Percentiles rank a stretch among this genome's conserved stretches.
Evolutionary conservation across 75 land plant genomes (phyloP).

Genomic region (Chamaecyparis obtusa): DNA sequence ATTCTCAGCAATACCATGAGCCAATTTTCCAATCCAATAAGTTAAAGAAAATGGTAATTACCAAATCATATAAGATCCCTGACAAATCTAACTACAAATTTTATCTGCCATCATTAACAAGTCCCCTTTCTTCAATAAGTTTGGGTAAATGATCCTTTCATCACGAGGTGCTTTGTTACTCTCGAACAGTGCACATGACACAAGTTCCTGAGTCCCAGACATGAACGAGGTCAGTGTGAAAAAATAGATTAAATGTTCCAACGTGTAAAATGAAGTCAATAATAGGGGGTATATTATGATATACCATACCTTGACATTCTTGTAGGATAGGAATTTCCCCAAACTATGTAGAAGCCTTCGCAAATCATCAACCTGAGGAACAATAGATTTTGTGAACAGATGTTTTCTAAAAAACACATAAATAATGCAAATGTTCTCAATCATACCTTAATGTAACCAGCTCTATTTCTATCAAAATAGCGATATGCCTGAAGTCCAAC

Average conservation of each 20-base stretch:
- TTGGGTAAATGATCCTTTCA: conserved; percentile 57
- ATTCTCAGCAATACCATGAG: background rate
- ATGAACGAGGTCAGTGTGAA: background rate
- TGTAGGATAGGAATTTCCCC: conserved; percentile 75
- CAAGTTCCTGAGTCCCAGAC: conserved; percentile 39
- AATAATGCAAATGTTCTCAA: background rate
- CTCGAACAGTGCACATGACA: conserved; percentile 43
- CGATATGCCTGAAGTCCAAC: conserved; percentile 70
- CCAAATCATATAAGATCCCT: too few species aligned
- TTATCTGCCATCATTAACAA: background rate
- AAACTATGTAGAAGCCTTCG: conserved; percentile 75
- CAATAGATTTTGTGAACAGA: background rate
- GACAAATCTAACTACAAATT: background rate
- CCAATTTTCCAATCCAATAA: background rate
- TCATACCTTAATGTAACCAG: conserved; percentile 74
- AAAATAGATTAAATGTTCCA: background rate
- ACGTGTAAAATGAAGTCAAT: background rate
- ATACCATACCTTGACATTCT: conserved; percentile 78
- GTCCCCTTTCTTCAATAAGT: conserved; percentile 26
- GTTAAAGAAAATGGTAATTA: background rate
- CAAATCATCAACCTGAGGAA: conserved; percentile 87
- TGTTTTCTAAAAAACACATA: background rate
- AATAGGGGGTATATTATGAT: background rate
- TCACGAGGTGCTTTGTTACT: conserved; percentile 54
- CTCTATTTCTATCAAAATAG: conserved; percentile 82